phyloP scores from a whole-genome alignment of 2,329 filamentous ascomycete genomes.

The Sarocladium kiliense region DNA sequence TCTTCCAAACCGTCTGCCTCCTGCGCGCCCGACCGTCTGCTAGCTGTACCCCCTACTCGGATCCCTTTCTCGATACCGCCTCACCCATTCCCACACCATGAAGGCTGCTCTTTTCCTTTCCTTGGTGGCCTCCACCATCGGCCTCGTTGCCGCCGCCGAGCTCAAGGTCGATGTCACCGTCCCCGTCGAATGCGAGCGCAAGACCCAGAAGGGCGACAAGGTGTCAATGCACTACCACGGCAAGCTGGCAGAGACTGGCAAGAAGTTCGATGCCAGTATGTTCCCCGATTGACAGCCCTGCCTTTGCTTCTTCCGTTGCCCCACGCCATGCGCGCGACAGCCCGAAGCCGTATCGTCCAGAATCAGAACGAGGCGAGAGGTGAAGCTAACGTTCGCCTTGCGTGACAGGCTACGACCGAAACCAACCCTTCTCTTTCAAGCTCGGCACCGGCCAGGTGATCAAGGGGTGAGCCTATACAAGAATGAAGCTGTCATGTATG shows the following conservation, averaged over 20 bases:
- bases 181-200: conserved; percentile 72
- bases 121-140: conserved; percentile 44
- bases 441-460: conserved; percentile 83
- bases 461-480: conserved; percentile 58
- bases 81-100: conserved; percentile 33
- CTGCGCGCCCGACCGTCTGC: not conserved
- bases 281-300: conserved; percentile 13
- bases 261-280: conserved; percentile 74
- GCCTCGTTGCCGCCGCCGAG: conserved; percentile 49
- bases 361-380: not conserved
- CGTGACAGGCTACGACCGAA: conserved; percentile 63
- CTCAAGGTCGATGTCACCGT: conserved; percentile 75
- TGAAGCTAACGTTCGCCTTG: not conserved
- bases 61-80: conserved; percentile 8
- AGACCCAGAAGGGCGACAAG: conserved; percentile 69
- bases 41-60: not conserved
- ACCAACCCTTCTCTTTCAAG: conserved; percentile 69
- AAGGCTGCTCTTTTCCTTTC: conserved; percentile 43
- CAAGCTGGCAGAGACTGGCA: conserved; percentile 66
- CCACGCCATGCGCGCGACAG: no score
- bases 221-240: conserved; percentile 87
- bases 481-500: not conserved
- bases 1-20: not conserved
- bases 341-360: not conserved
- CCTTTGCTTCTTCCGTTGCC: not conserved